A percentile compares a stretch with the other conserved stretches of the same genome.
Conservation (phyloP, 2,329 filamentous ascomycete species). For the Aurifilum marmelostoma region DNA sequence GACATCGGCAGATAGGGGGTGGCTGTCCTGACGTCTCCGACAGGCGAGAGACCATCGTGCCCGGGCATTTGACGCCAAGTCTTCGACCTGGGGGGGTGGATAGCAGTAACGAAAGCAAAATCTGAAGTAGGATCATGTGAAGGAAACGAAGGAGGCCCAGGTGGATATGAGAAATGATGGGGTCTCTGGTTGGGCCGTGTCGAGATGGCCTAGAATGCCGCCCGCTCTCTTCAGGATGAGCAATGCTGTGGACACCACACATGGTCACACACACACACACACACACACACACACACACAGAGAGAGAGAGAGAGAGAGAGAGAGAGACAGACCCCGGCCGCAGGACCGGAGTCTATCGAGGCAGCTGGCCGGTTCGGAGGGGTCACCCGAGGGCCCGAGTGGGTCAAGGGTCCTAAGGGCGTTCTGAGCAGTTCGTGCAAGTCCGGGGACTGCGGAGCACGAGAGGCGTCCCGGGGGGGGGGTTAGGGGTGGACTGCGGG, state of each 20-base stretch:
- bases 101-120: not conserved
- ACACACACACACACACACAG: no score
- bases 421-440: not conserved
- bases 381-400: not conserved
- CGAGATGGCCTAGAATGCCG: not conserved
- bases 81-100: no score
- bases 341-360: not conserved
- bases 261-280: no score
- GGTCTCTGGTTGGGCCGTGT: not conserved
- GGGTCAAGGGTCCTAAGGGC: not conserved
- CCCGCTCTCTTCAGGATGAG: not conserved
- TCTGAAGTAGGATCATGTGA: not conserved
- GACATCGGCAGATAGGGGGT: not conserved
- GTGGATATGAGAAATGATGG: slow-evolving; percentile 35
- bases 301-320: no score
- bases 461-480: no score
- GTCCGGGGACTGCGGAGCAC: slow-evolving; percentile 20
- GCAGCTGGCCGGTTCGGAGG: not conserved
- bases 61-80: not conserved
- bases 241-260: not conserved
- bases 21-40: no score
- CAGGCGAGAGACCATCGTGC: not conserved
- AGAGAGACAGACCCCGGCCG: no score
- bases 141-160: not conserved
- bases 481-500: slow-evolving; percentile 5